Evolutionary conservation across 768 basidiomycete species (phyloP), one percentile per base, ranked within the genome.

Genomic region (Wakefieldia striispora): DNA sequence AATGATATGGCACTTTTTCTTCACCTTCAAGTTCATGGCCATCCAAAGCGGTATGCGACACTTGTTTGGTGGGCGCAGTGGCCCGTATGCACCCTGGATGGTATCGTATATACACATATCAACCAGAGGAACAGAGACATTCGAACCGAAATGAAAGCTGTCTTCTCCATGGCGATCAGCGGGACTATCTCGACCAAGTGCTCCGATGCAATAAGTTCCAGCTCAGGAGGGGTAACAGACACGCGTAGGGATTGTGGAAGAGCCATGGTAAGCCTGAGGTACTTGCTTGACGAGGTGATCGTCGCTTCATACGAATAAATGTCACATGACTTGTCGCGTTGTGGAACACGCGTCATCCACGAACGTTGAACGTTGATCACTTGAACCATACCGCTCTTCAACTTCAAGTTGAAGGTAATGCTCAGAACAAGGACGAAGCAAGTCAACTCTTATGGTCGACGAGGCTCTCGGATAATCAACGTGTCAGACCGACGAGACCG

Each of bases 1-100:
- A 13, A 97, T 77, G 43, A 99, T 92, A 57, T 91, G 84, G 54
- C 95, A 97, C 69, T 94, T 95, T 66, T 90, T 88, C 76, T 97
- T 97, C 62, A 85, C 66, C 71, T 99, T 99, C 43, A 98, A 74
- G 62, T 95, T 92, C 3, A 90, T 73, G 0, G 95, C 97, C 75
- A 99, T 86, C 97, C 97, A 99, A 4, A 98, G 73, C 1, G 97
- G 97, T n/a, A 98, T 82, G 56, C 79, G 79, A 33, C 86, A 78
- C 66, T 88, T 88, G 49, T 82, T 79, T 6, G 95, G 95, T 1
- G 97, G 95, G 6, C 86, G 77, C 45, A 99, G 80, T 17, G 97
- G 95, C 3, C 97, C 97, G 59, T 92, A 97, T 45, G 86, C 85
- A 45, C 92, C 94, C 93, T 97, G 67, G 17, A 9, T 41, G 33